Percentiles rank a stretch among this genome's conserved stretches.
Conservation (phyloP, 805 yeast species). For the Pichia nanzhaoensis region DNA sequence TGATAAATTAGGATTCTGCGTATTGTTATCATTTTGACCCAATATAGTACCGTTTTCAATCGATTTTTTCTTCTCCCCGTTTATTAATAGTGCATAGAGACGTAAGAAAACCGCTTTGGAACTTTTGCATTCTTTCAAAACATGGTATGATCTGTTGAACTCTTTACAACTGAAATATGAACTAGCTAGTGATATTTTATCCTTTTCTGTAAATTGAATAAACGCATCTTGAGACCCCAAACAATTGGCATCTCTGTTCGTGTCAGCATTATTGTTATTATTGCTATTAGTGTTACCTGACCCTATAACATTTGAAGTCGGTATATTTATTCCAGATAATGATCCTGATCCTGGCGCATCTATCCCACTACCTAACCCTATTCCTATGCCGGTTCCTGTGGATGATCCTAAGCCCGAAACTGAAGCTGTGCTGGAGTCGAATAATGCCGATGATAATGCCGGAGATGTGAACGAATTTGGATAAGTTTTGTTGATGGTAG, state of each 20-base stretch:
- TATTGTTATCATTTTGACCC: conserved; percentile 32
- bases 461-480: conserved; percentile 5
- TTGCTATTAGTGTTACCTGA: too few relatives aligned
- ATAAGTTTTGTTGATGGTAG: neutral
- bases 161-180: conserved; percentile 77
- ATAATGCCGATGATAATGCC: conserved; percentile 4
- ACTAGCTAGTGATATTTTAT: conserved; percentile 54
- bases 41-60: conserved; percentile 69
- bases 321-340: too few relatives aligned
- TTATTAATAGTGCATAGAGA: conserved; percentile 61
- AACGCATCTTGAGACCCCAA: conserved; percentile 18
- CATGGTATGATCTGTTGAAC: conserved; percentile 67
- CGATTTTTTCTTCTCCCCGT: conserved; percentile 70
- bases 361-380: neutral
- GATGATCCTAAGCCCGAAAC: neutral
- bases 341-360: too few relatives aligned
- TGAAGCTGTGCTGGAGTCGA: neutral
- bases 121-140: conserved; percentile 44
- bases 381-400: neutral
- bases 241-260: neutral
- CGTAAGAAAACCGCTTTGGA: conserved; percentile 53
- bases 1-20: conserved; percentile 26
- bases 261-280: neutral
- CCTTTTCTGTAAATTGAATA: conserved; percentile 32
- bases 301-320: too few relatives aligned